Evolutionary conservation across 2,329 filamentous ascomycete genomes (phyloP).

Genomic region (Remersonia thermophila): DNA sequence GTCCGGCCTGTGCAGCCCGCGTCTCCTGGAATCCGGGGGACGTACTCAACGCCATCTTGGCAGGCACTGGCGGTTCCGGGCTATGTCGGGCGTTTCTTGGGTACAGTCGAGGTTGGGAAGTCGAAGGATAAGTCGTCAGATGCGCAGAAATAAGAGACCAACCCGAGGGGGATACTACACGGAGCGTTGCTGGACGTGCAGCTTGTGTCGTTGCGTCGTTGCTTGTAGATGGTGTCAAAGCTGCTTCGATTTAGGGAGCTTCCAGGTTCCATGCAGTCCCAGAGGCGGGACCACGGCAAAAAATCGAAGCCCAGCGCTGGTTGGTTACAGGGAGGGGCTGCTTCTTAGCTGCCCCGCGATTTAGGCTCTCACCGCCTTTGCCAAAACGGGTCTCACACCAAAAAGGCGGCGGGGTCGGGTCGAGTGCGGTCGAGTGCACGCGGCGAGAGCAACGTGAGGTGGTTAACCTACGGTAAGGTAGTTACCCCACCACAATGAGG

Average conservation of each 20-base stretch:
- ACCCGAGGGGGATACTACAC: no score
- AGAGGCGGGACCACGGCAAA: constrained; percentile 11
- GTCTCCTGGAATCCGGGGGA: constrained; percentile 12
- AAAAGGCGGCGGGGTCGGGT: constrained; percentile 6
- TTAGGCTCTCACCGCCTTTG: constrained; percentile 15
- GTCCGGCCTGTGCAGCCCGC: constrained; percentile 11
- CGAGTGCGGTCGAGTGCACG: no score
- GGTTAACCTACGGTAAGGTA: no score
- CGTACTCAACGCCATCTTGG: constrained; percentile 50
- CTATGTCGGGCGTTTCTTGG: constrained; percentile 3
- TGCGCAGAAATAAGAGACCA: no score
- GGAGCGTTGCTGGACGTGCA: no score
- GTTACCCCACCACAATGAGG: no score
- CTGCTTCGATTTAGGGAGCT: constrained; percentile 4
- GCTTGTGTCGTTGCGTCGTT: no score
- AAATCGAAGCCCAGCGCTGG: constrained; percentile 14
- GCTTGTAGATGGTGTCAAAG: no score
- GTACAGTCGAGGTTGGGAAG: background rate
- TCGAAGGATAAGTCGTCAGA: no score
- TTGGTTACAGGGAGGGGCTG: constrained; percentile 5
- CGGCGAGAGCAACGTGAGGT: no score
- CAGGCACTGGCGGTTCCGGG: constrained; percentile 1
- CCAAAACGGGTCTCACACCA: constrained; percentile 3
- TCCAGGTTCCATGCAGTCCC: no score
- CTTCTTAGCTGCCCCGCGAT: constrained; percentile 9